Percentiles rank a stretch among this genome's conserved stretches.
These are phyloP conservation scores for Parathielavia appendiculata DNA, from an alignment of 495 filamentous ascomycete species.

Conservation along the genomic window DNA sequence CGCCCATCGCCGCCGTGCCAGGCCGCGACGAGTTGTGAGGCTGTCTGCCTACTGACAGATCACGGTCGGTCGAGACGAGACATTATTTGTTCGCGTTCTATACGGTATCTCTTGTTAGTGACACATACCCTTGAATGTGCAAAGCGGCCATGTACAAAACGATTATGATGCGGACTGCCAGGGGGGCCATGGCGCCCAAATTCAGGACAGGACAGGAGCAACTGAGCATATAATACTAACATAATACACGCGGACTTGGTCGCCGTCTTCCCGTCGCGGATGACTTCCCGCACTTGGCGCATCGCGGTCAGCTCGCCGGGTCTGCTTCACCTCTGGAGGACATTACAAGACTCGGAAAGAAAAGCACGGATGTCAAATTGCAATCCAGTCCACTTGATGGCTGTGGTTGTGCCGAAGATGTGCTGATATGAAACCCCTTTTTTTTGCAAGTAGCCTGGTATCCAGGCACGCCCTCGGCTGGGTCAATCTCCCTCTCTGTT, in stretches of 20 bases:
- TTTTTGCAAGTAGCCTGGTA: conserved; percentile 35
- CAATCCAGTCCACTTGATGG: conserved; percentile 70
- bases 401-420: conserved; percentile 88
- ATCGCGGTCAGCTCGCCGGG: background rate
- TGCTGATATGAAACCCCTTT: conserved; percentile 49
- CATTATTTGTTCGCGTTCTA: conserved; percentile 7
- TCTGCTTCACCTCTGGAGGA: background rate
- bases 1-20: conserved; percentile 15
- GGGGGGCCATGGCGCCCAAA: conserved; percentile 1
- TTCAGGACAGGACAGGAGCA: background rate
- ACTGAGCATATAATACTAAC: conserved; percentile 11
- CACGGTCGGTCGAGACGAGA: conserved; percentile 1
- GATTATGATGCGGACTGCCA: conserved; percentile 12
- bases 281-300: background rate
- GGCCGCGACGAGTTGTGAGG: conserved; percentile 43
- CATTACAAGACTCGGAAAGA: background rate
- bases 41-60: background rate
- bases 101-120: conserved; percentile 17
- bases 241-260: conserved; percentile 8
- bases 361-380: conserved; percentile 99
- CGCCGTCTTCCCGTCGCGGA: background rate
- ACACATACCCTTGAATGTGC: conserved; percentile 6
- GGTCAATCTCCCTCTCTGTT: conserved; percentile 8
- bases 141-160: conserved; percentile 11
- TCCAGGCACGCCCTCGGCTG: conserved; percentile 33